Conservation (phyloP, 805 yeast species). For the Candida hungchunana region DNA sequence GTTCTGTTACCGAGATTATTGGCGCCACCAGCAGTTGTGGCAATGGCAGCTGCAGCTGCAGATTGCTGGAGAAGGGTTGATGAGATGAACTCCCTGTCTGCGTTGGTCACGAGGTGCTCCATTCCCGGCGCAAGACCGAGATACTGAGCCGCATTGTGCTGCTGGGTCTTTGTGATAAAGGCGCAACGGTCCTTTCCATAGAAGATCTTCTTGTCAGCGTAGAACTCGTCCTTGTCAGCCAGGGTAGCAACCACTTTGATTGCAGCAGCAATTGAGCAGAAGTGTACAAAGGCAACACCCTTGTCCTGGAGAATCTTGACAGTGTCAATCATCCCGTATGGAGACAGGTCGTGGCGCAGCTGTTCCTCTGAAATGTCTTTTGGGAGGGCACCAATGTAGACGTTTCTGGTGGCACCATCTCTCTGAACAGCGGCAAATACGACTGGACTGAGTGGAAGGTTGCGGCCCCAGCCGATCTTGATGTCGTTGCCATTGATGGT, state of each 20-base stretch:
- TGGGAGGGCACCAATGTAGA: constrained; percentile 77
- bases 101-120: constrained; percentile 73
- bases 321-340: constrained; percentile 81
- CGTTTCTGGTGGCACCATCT: constrained; percentile 92
- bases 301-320: constrained; percentile 75
- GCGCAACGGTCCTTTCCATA: constrained; percentile 96
- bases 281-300: constrained; percentile 88
- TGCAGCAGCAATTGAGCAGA: constrained; percentile 81
- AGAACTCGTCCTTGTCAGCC: constrained; percentile 59
- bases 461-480: constrained; percentile 91
- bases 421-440: constrained; percentile 73
- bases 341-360: constrained; percentile 58
- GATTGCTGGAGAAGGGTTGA: constrained; percentile 85
- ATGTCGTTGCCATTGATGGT: constrained; percentile 78
- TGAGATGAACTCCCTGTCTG: constrained; percentile 54
- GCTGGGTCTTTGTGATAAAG: constrained; percentile 90
- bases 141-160: constrained; percentile 94
- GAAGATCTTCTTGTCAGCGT: constrained; percentile 72
- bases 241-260: constrained; percentile 76
- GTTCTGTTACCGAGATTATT: constrained; percentile 91
- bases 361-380: constrained; percentile 64
- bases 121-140: constrained; percentile 86
- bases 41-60: constrained; percentile 97
- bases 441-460: constrained; percentile 67
- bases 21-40: constrained; percentile 91